These are phyloP conservation scores for Colletotrichum lindemuthianum DNA, from an alignment of 2,329 filamentous ascomycete species.

Conservation along the genomic window DNA sequence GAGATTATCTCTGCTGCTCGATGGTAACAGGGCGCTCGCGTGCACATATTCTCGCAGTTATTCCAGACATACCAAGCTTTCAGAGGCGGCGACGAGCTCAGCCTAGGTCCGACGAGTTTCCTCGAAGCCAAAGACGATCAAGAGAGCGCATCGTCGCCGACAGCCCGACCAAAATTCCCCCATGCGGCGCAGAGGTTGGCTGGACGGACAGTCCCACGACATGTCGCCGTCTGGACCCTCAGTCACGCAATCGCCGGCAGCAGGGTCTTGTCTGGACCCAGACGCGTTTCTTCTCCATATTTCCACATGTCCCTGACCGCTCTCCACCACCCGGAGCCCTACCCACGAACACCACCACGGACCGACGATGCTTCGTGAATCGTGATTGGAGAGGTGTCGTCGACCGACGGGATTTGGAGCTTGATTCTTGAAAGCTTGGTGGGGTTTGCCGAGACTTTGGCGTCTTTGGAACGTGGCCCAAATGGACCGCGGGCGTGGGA, in stretches of 20 bases:
- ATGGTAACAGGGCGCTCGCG: neutral
- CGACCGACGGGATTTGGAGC: neutral
- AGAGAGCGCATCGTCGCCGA: constrained; percentile 16
- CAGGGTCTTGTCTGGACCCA: constrained; percentile 23
- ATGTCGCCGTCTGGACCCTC: constrained; percentile 30
- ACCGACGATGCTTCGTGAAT: constrained; percentile 1
- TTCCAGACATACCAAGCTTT: neutral
- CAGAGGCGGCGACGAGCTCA: neutral
- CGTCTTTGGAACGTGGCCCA: constrained; percentile 11
- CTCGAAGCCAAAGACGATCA: neutral
- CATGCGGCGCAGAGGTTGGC: neutral
- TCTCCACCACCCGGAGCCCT: constrained; percentile 4
- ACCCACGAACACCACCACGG: constrained; percentile 11
- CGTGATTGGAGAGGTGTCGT: constrained; percentile 17
- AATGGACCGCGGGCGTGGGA: constrained; percentile 9
- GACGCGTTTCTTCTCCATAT: neutral
- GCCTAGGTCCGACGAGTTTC: neutral
- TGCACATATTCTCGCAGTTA: neutral
- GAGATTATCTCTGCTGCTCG: neutral
- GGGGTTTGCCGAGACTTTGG: constrained; percentile 32
- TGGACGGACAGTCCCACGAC: neutral
- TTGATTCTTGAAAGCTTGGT: constrained; percentile 1
- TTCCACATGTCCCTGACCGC: neutral
- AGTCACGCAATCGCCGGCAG: constrained; percentile 31
- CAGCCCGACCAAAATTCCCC: constrained; percentile 26